Base-by-base conservation (phyloP, 805 yeast genomes). In the Ogataea dorogensis region DNA sequence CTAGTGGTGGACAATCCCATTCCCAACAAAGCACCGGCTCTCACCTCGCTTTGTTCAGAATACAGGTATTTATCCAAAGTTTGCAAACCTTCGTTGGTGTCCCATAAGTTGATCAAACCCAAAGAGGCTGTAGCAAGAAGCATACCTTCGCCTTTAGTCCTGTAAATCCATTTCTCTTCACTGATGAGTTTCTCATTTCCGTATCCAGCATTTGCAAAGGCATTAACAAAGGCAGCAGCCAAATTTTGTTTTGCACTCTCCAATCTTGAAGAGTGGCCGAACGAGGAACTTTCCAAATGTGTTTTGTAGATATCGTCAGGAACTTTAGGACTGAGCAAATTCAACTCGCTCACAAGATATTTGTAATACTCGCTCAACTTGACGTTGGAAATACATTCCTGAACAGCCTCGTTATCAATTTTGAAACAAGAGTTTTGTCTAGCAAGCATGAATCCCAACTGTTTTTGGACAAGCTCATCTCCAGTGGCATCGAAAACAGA, bases 11-110 rank as follows among this genome's bases (percentile, higher is more conserved):
- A 81, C 31, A 93, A 74, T 61, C 98, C 98, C 62, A 87, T 86
- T 61, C 98, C 99, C 48, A 93, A 72, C 40, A 93, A 70, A 5
- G 98, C 96, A 64, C 99, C 99, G 5, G 98, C 96, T 65, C 87
- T 87, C 49, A 89, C 77, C 54, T 86, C 91, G 40, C 79, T 81
- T 51, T 88, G 95, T 12, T 80, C 74, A 4, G 95, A 81, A 55
- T 89, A 89, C 40, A 91, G 68, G 60, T 83, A 89, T 61, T 84
- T 86, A 64, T 93, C 98, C 51, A 93, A 71, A 39, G 77, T 77
- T 64, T 91, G 96, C 47, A 93, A 73, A 46, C 97, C 98, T 49
- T 85, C 91, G 51, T 79, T 77, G 38, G 76, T 72, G 63, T 91
- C 85, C 99, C 99, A 93, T 56, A 86, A 87, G 58, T 81, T 80